Evolutionary conservation across 768 basidiomycete species (phyloP).

Genomic region (Amanita pseudoporphyria): DNA sequence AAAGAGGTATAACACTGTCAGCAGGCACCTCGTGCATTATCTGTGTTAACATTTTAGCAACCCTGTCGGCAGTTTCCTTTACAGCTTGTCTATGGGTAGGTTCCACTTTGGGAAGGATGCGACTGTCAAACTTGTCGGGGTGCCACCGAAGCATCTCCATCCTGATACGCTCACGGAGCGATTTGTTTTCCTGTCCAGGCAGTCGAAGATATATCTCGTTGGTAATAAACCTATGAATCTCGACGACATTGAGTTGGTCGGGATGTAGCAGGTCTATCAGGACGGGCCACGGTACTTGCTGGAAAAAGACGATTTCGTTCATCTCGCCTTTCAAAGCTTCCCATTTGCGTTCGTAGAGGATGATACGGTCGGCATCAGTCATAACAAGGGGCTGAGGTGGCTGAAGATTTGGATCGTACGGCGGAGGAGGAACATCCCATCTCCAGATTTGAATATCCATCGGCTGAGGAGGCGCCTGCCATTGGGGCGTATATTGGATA

Average conservation of each 20-base stretch:
- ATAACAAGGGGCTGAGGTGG: constrained; percentile 4
- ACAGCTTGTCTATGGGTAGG: constrained; percentile 23
- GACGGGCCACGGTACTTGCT: constrained; percentile 37
- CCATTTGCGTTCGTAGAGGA: constrained; percentile 28
- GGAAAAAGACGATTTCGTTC: constrained; percentile 15
- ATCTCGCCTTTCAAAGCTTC: constrained; percentile 18
- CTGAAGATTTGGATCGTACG: constrained; percentile 1
- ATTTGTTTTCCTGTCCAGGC: constrained; percentile 19
- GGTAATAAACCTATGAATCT: constrained; percentile 30
- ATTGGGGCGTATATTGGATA: too few relatives aligned
- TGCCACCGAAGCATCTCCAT: constrained; percentile 45
- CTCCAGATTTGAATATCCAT: background rate
- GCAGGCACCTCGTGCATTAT: background rate
- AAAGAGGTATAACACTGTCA: background rate
- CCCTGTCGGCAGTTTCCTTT: constrained; percentile 24
- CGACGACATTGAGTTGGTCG: constrained; percentile 25
- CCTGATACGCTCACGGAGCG: constrained; percentile 25
- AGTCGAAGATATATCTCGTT: constrained; percentile 12
- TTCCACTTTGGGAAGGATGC: constrained; percentile 24
- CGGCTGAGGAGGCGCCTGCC: too few relatives aligned
- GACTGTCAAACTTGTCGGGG: constrained; percentile 41
- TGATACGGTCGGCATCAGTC: constrained; percentile 12
- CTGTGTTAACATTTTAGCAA: constrained; percentile 31
- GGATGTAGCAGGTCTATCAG: constrained; percentile 15
- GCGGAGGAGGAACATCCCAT: background rate